A percentile compares a stretch with the other conserved stretches of the same genome.
These are phyloP conservation scores for Parachaetomium inaequale DNA, from an alignment of 495 filamentous ascomycete genomes.

Conservation along the genomic window DNA sequence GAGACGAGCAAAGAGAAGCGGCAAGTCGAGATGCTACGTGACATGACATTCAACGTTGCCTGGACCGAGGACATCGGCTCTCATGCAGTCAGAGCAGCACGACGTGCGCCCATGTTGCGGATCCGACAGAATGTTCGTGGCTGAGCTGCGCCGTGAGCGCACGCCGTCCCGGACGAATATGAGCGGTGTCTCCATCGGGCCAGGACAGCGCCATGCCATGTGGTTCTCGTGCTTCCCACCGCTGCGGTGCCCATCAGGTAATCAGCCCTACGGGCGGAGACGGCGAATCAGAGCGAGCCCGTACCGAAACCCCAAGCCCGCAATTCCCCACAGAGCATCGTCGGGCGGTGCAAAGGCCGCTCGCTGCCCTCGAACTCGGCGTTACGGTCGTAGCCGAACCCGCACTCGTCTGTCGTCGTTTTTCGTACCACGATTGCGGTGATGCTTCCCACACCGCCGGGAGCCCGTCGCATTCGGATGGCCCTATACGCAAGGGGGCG, in stretches of 20 bases:
- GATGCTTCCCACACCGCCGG: constrained; percentile 10
- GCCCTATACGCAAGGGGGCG: constrained; percentile 5
- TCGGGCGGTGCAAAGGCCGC: constrained; percentile 8
- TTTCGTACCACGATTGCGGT: no score
- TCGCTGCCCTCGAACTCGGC: not conserved
- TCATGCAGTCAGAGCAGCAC: constrained; percentile 8
- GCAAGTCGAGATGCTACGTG: constrained; percentile 8
- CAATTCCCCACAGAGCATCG: constrained; percentile 12
- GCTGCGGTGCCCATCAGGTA: constrained; percentile 3
- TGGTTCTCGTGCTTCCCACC: constrained; percentile 5
- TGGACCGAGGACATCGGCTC: not conserved
- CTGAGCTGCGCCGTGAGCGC: constrained; percentile 7
- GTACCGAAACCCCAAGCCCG: not conserved
- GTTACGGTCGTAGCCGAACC: not conserved
- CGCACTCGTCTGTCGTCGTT: not conserved
- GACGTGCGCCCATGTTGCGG: not conserved
- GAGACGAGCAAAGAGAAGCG: not conserved
- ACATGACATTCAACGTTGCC: constrained; percentile 9
- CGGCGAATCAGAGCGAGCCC: constrained; percentile 12
- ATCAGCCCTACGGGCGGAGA: constrained; percentile 20
- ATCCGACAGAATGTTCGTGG: constrained; percentile 14
- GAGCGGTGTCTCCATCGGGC: constrained; percentile 15
- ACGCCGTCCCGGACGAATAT: not conserved
- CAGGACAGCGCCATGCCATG: constrained; percentile 4
- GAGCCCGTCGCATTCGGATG: constrained; percentile 1